Evolutionary conservation across 208 protist genomes (phyloP).

Genomic region (Acanthamoeba lenticulata): DNA sequence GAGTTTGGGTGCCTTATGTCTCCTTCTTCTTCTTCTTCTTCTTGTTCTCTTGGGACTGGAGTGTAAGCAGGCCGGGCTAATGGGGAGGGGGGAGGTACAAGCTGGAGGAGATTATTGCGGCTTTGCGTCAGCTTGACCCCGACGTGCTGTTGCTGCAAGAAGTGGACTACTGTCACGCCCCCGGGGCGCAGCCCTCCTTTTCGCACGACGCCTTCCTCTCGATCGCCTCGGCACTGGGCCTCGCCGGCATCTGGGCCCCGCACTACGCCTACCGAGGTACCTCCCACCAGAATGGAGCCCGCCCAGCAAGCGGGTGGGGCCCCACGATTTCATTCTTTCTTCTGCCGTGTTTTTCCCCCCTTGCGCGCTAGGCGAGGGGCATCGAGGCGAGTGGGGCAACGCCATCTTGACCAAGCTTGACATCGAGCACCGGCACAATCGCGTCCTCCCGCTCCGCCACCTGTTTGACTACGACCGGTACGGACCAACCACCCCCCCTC

Average conservation of each 20-base stretch:
- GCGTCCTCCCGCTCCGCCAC: background rate
- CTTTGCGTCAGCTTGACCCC: background rate
- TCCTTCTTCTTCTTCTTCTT: too few species aligned
- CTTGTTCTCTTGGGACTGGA: background rate
- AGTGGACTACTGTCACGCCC: background rate
- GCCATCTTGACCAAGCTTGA: background rate
- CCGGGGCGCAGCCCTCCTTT: background rate
- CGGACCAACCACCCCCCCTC: too few species aligned
- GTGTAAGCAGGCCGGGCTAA: background rate
- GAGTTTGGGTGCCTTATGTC: background rate
- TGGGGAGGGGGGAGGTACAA: background rate
- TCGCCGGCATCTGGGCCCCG: background rate
- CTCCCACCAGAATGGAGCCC: too few species aligned
- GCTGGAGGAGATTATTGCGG: background rate
- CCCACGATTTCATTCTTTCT: background rate
- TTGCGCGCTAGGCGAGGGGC: background rate
- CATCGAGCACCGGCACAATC: background rate
- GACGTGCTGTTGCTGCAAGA: conserved; percentile 7
- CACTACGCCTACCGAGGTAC: background rate
- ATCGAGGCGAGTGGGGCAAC: background rate
- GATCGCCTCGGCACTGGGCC: background rate
- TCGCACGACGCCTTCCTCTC: background rate
- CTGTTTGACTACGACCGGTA: conserved; percentile 5
- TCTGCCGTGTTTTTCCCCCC: background rate
- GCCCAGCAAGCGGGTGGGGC: background rate